Evolutionary conservation across 2,329 filamentous ascomycete species (phyloP).

Genomic region (Aspergillus fumigatiaffinis): DNA sequence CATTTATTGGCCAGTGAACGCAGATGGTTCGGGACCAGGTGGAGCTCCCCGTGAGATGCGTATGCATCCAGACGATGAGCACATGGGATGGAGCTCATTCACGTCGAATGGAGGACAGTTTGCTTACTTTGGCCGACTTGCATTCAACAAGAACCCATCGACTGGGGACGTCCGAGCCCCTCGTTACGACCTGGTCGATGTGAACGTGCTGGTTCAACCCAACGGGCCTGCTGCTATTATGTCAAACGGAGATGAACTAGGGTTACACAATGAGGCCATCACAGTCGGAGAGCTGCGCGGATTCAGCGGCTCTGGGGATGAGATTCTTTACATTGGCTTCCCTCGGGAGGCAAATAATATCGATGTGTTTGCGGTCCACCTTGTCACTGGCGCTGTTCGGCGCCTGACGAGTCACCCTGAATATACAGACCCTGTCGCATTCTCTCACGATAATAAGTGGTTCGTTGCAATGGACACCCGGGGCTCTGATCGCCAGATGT

Average conservation of each 20-base stretch:
- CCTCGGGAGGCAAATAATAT: slow-evolving; percentile 11
- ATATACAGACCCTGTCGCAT: slow-evolving; percentile 11
- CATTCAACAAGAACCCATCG: slow-evolving; percentile 37
- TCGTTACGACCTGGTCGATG: slow-evolving; percentile 41
- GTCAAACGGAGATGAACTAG: no score
- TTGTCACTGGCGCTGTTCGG: slow-evolving; percentile 9
- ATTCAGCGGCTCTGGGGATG: slow-evolving; percentile 11
- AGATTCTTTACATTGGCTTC: slow-evolving; percentile 11
- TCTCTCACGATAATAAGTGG: slow-evolving; percentile 11
- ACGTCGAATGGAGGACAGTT: slow-evolving; percentile 18
- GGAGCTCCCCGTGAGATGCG: slow-evolving; percentile 42
- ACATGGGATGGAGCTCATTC: slow-evolving; percentile 44
- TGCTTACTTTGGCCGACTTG: slow-evolving; percentile 36
- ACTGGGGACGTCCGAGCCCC: slow-evolving; percentile 26
- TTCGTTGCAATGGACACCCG: slow-evolving; percentile 13
- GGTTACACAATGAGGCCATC: slow-evolving; percentile 1
- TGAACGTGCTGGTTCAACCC: slow-evolving; percentile 33
- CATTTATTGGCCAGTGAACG: slow-evolving; percentile 34
- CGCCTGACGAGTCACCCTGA: slow-evolving; percentile 14
- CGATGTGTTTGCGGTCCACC: slow-evolving; percentile 11
- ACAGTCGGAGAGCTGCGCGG: slow-evolving; percentile 11
- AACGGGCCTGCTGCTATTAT: slow-evolving; percentile 1
- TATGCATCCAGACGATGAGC: slow-evolving; percentile 44
- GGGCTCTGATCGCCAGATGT: slow-evolving; percentile 13
- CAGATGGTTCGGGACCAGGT: slow-evolving; percentile 29